Evolutionary conservation across 768 basidiomycete genomes (phyloP), one percentile per base, ranked within the genome.

Genomic region (Russula virescens): DNA sequence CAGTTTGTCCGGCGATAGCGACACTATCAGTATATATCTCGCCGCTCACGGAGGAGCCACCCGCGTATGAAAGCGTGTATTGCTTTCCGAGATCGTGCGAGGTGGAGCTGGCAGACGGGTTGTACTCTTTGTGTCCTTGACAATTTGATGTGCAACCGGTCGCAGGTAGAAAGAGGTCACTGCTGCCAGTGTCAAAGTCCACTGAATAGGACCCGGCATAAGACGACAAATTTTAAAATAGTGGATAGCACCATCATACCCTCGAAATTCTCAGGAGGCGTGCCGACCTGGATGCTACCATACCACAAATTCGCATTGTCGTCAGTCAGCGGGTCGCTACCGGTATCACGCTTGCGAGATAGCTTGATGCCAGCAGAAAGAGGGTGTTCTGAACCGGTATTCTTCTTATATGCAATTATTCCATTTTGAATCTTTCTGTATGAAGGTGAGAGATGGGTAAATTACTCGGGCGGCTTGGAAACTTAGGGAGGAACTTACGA

Each of bases 131-230:
- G 38, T 66, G 65, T 0, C 66, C 60, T 8, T 57, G n/a, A 62
- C 79, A 80, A 31, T 64, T 69, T 16, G 14, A 10, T 10, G 38
- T 40, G 38, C 38, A 40, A 40, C 13, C 14, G 6, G 38, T 7
- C 5, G 38, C 9, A 11, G 38, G 35, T 31, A 81, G 66, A 68
- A 73, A 68, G 54, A 78, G 62, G 62, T 77, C 68, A 56, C 64
- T 63, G 43, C 64, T 68, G 1, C 69, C 69, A 3, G 70, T 79
- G 67, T 80, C 79, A 58, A 80, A 78, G 64, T 77, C 74, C 59
- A 80, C 71, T 56, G 50, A 21, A 28, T 34, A 10, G 5, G 10
- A 25, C 7, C 23, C 25, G 56, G 79, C 14, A 31, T 68, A n/a
- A 72, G 53, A 18, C 76, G 75, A 10, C 69, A 75, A 35, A 82